A percentile compares a stretch with the other conserved stretches of the same genome.
Evolutionary conservation across 2,329 filamentous ascomycete species (phyloP).

Genomic region (Fonsecaea pedrosoi): DNA sequence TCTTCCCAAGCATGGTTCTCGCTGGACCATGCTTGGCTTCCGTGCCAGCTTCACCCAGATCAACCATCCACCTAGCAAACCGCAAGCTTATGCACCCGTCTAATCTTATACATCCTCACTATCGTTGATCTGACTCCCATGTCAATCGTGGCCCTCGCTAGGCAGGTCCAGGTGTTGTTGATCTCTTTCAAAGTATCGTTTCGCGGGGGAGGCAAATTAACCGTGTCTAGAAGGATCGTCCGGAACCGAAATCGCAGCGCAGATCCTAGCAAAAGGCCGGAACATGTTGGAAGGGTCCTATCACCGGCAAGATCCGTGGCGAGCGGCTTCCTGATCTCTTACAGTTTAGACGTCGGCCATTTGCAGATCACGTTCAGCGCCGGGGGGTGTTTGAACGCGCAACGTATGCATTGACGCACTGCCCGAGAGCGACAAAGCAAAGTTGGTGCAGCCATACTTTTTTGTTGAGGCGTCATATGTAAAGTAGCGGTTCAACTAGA

Average conservation of each 20-base stretch:
- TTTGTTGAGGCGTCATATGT: constrained; percentile 44
- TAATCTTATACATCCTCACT: background rate
- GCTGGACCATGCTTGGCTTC: no score
- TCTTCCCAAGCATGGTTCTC: no score
- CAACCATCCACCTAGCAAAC: background rate
- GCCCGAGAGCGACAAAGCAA: constrained; percentile 22
- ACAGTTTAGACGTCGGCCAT: constrained; percentile 28
- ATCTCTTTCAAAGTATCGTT: background rate
- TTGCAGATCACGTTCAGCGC: constrained; percentile 17
- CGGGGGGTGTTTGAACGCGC: constrained; percentile 17
- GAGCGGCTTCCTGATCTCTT: background rate
- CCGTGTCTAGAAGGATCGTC: background rate
- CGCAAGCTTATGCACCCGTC: background rate
- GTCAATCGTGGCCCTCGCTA: background rate
- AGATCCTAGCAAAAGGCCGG: background rate
- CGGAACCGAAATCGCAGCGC: background rate
- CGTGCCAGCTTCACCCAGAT: background rate
- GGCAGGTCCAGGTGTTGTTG: background rate
- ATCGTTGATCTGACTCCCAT: background rate
- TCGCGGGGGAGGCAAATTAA: background rate
- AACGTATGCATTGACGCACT: constrained; percentile 25
- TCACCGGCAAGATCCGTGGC: background rate
- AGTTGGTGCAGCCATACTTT: constrained; percentile 45
- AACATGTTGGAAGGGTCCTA: background rate
- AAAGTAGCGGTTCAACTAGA: constrained; percentile 47